Evolutionary conservation across 192 early-diverging fungal species (phyloP).

Genomic region (Linnemannia schmuckeri): DNA sequence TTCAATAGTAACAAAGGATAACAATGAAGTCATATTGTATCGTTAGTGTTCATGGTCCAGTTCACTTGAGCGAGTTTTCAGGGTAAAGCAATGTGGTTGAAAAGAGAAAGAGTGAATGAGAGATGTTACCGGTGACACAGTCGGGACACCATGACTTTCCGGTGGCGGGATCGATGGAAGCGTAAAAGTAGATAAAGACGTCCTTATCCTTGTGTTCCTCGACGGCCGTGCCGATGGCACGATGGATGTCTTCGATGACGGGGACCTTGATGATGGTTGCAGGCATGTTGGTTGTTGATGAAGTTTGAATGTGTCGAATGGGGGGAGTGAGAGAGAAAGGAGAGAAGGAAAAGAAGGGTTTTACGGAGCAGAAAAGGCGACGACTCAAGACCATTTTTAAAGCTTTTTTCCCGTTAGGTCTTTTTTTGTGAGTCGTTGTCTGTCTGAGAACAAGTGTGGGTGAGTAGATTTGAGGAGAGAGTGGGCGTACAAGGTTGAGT

Average conservation of each 20-base stretch:
- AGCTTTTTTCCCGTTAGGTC: not conserved
- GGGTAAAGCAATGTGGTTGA: not conserved
- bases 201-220: conserved; percentile 41
- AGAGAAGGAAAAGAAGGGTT: not conserved
- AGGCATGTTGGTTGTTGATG: conserved; percentile 26
- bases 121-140: conserved; percentile 39
- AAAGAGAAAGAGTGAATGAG: not conserved
- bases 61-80: not conserved
- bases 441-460: not conserved
- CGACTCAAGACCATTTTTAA: not conserved
- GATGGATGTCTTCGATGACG: conserved; percentile 25
- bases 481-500: not conserved
- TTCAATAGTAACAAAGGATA: not conserved
- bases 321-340: not conserved
- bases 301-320: not conserved
- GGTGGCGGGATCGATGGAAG: conserved; percentile 38
- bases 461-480: not conserved
- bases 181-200: conserved; percentile 47
- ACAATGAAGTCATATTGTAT: not conserved
- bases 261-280: conserved; percentile 40
- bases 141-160: conserved; percentile 65
- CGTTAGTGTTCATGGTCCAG: not conserved
- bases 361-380: not conserved
- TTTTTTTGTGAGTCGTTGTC: not conserved
- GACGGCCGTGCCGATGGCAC: conserved; percentile 25